phyloP scores from a whole-genome alignment of 2,329 filamentous ascomycete species.

The Rutstroemia sp. region DNA sequence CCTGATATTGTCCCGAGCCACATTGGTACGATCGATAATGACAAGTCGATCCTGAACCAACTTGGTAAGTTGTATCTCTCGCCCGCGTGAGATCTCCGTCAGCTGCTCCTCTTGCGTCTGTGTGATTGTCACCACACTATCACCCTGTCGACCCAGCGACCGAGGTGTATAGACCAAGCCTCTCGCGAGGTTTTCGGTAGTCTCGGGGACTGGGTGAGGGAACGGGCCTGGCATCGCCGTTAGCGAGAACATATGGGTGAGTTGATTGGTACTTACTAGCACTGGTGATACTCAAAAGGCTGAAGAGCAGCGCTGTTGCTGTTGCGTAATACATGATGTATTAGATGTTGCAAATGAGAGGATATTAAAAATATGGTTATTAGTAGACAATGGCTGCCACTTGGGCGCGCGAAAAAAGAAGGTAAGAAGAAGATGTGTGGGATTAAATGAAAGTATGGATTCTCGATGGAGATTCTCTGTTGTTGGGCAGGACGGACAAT shows the following conservation, averaged over 20 bases:
- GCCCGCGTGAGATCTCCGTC: conserved; percentile 4
- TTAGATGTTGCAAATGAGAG: background rate
- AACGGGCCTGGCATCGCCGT: conserved; percentile 17
- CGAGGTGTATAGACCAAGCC: conserved; percentile 19
- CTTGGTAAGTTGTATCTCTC: conserved; percentile 17
- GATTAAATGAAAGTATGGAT: background rate
- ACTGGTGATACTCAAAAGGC: conserved; percentile 18
- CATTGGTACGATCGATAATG: conserved; percentile 10
- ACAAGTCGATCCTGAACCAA: conserved; percentile 12
- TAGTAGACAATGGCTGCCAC: conserved; percentile 24
- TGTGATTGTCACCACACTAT: conserved; percentile 15
- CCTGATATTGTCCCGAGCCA: conserved; percentile 24
- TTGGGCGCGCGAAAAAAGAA: conserved; percentile 27
- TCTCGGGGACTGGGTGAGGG: conserved; percentile 18
- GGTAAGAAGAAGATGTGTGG: conserved; percentile 16
- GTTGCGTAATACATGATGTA: conserved; percentile 23
- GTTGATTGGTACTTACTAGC: conserved; percentile 17
- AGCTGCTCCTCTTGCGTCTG: conserved; percentile 13
- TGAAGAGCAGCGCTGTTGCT: conserved; percentile 14
- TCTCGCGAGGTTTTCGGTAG: conserved; percentile 15
- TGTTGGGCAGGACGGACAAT: background rate
- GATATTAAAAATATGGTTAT: conserved; percentile 10
- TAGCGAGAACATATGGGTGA: background rate
- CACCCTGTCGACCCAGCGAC: conserved; percentile 3
- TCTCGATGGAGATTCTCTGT: background rate